Evolutionary conservation across 441 rosid genomes (phyloP).

Genomic region (Pelargonium fulgidum): DNA sequence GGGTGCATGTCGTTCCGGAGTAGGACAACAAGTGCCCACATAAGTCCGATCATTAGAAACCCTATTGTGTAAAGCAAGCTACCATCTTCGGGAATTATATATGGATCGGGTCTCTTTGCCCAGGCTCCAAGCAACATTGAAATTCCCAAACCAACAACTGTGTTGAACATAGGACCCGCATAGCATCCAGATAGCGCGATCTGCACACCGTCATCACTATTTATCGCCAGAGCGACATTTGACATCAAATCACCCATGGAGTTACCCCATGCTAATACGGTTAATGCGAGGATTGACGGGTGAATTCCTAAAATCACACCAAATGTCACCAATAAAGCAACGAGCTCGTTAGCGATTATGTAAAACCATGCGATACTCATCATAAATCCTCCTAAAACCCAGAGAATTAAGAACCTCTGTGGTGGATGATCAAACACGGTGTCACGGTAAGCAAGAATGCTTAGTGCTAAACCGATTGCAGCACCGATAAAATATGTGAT

Average conservation of each 20-base stretch:
- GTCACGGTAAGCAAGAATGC: neutral
- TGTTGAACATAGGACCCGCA: slow-evolving; percentile 17
- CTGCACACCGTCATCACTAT: slow-evolving; percentile 10
- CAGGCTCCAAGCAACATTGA: slow-evolving; percentile 14
- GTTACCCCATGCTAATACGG: slow-evolving; percentile 13
- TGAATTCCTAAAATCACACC: slow-evolving; percentile 1
- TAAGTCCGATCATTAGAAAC: slow-evolving; percentile 4
- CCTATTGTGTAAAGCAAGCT: slow-evolving; percentile 10
- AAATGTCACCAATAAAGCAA: neutral
- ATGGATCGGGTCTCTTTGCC: slow-evolving; percentile 8
- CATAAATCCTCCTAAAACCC: slow-evolving; percentile 1
- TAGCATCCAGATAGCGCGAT: slow-evolving; percentile 14
- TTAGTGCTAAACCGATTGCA: neutral
- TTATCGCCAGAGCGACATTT: slow-evolving; percentile 12
- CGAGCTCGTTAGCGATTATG: neutral
- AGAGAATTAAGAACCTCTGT: neutral
- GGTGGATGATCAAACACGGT: neutral
- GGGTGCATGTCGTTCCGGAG: slow-evolving; percentile 4
- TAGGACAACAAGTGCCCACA: slow-evolving; percentile 7
- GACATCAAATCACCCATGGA: slow-evolving; percentile 17
- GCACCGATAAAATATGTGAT: neutral
- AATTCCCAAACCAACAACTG: slow-evolving; percentile 9
- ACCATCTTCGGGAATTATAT: slow-evolving; percentile 7
- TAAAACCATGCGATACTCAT: slow-evolving; percentile 3
- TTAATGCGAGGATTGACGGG: slow-evolving; percentile 7